Conservation (phyloP, 2,329 filamentous ascomycete species). For the Sporothrix phasma region DNA sequence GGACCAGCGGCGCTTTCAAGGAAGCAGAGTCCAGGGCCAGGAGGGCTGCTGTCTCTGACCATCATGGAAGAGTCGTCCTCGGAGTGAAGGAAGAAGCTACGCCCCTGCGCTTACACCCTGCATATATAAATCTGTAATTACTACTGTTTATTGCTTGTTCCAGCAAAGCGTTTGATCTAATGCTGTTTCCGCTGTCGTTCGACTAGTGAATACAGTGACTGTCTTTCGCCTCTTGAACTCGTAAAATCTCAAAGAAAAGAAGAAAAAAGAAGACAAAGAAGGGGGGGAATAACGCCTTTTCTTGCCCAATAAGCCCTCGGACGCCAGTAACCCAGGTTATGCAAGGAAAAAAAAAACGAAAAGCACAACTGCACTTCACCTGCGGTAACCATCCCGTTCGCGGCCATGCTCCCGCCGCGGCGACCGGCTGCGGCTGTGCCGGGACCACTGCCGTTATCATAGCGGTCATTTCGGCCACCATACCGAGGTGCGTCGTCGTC, state of each 20-base stretch:
- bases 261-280: no score
- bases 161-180: neutral
- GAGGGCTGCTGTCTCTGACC: slow-evolving; percentile 11
- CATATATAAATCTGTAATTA: neutral
- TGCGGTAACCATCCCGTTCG: slow-evolving; percentile 41
- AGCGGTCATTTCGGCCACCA: slow-evolving; percentile 16
- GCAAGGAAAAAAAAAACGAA: neutral
- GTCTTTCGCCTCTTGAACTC: no score
- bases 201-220: neutral
- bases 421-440: slow-evolving; percentile 38
- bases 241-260: no score
- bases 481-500: slow-evolving; percentile 29
- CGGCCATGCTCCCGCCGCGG: slow-evolving; percentile 32
- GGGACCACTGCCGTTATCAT: slow-evolving; percentile 26
- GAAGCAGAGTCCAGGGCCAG: neutral
- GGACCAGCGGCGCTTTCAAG: neutral
- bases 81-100: neutral
- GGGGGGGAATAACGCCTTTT: neutral
- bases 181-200: no score
- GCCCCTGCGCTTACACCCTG: neutral
- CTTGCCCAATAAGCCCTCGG: neutral
- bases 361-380: slow-evolving; percentile 27
- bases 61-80: slow-evolving; percentile 18
- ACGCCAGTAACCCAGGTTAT: neutral
- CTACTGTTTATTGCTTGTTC: neutral